Evolutionary conservation across 306 rosid species (phyloP).

Genomic region (Dryas alaskensis): DNA sequence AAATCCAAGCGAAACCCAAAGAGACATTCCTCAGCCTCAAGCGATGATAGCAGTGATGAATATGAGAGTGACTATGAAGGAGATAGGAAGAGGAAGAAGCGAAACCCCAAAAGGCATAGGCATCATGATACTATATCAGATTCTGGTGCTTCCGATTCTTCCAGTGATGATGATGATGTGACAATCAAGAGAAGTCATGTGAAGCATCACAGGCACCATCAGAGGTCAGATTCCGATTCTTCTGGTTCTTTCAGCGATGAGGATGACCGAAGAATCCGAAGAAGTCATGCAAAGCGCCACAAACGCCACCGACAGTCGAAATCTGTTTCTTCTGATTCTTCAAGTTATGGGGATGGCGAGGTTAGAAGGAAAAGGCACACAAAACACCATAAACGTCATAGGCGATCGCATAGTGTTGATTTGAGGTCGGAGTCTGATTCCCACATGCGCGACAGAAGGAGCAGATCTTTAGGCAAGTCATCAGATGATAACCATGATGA

Average conservation of each 20-base stretch:
- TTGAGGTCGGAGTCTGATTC: conserved; percentile 45
- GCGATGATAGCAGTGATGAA: conserved; percentile 50
- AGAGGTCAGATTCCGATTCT: conserved; percentile 4
- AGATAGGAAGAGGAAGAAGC: conserved; percentile 65
- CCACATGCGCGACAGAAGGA: conserved; percentile 25
- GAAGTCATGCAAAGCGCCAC: conserved; percentile 47
- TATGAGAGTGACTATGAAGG: conserved; percentile 45
- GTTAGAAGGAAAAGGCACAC: conserved; percentile 34
- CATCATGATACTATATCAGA: conserved; percentile 46
- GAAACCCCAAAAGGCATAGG: conserved; percentile 43
- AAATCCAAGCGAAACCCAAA: conserved; percentile 50
- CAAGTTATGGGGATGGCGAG: conserved; percentile 36
- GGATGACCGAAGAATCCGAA: conserved; percentile 31
- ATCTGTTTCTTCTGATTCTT: conserved; percentile 39
- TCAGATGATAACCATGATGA: conserved; percentile 55
- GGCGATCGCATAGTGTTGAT: conserved; percentile 42
- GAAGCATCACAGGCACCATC: conserved; percentile 27
- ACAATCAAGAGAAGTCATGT: conserved; percentile 28
- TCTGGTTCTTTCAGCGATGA: conserved; percentile 34
- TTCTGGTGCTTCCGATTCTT: conserved; percentile 44
- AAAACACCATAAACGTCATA: conserved; percentile 49
- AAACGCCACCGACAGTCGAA: conserved; percentile 47
- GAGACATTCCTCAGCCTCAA: conserved; percentile 44
- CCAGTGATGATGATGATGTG: conserved; percentile 41
- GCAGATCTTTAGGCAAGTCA: conserved; percentile 47